phyloP scores from a whole-genome alignment of 108 stramenopile genomes.

The Mayamaea pseudoterrestris region DNA sequence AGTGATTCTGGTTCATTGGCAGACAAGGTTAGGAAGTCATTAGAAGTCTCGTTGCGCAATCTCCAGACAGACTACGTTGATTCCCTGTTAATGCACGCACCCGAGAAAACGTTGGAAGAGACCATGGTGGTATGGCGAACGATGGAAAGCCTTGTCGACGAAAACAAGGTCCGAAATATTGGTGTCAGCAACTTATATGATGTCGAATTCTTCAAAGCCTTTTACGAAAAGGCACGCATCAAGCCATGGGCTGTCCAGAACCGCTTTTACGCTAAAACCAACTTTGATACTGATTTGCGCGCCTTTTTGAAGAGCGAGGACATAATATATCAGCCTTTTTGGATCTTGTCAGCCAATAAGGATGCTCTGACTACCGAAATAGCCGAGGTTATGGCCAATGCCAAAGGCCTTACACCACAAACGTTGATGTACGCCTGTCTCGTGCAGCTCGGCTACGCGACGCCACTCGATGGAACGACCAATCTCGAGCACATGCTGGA shows the following conservation, averaged over 20 bases:
- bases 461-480: slow-evolving; percentile 72
- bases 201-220: slow-evolving; percentile 16
- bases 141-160: slow-evolving; percentile 57
- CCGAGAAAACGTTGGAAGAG: slow-evolving; percentile 20
- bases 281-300: slow-evolving; percentile 70
- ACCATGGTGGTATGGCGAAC: slow-evolving; percentile 52
- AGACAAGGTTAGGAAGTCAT: slow-evolving; percentile 49
- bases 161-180: slow-evolving; percentile 40
- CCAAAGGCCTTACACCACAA: slow-evolving; percentile 49
- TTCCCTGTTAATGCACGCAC: slow-evolving; percentile 41
- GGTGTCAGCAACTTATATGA: slow-evolving; percentile 71
- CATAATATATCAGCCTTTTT: slow-evolving; percentile 79
- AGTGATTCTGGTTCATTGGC: slow-evolving; percentile 29
- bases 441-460: slow-evolving; percentile 58
- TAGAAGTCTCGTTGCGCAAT: slow-evolving; percentile 51
- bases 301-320: slow-evolving; percentile 54
- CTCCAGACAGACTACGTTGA: slow-evolving; percentile 75
- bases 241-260: slow-evolving; percentile 82
- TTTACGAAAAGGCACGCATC: slow-evolving; percentile 47
- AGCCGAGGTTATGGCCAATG: slow-evolving; percentile 27
- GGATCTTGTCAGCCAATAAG: slow-evolving; percentile 43
- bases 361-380: slow-evolving; percentile 25
- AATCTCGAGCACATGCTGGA: slow-evolving; percentile 57
- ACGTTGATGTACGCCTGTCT: slow-evolving; percentile 79
- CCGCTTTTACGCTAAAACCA: slow-evolving; percentile 60